Conservation (phyloP, 2,329 filamentous ascomycete species). For the Hymenoscyphus albidus region DNA sequence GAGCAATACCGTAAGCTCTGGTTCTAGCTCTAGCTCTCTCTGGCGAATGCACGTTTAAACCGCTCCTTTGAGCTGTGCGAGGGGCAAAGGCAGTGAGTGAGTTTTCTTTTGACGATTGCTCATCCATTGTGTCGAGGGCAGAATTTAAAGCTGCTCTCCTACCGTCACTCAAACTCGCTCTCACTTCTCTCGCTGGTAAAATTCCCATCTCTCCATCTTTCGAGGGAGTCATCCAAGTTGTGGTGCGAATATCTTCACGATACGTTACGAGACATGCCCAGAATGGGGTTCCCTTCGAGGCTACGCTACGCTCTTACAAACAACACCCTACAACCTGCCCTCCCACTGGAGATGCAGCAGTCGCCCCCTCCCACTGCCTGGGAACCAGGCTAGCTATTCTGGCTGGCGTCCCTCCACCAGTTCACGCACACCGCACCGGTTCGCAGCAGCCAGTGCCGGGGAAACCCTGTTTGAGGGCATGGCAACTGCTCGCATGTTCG, state of each 20-base stretch:
- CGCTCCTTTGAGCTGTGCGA: constrained; percentile 1
- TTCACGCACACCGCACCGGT: constrained; percentile 27
- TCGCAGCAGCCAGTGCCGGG: constrained; percentile 14
- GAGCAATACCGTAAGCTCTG: not conserved
- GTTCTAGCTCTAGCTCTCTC: not conserved
- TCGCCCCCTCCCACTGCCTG: not conserved
- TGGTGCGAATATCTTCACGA: constrained; percentile 1
- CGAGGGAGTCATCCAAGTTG: not conserved
- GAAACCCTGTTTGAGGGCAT: not conserved
- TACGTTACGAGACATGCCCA: constrained; percentile 19
- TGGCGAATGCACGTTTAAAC: constrained; percentile 11
- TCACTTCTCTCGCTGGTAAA: not conserved
- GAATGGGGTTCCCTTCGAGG: constrained; percentile 25
- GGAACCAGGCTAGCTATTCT: constrained; percentile 12
- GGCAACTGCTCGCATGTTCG: not conserved
- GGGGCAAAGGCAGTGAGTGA: not conserved
- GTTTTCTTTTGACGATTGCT: not conserved
- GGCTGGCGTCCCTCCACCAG: constrained; percentile 28
- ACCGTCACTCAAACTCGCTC: not conserved
- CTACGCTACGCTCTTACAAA: constrained; percentile 23
- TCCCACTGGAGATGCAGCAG: not conserved
- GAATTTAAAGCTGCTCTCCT: constrained; percentile 8
- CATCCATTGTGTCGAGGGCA: constrained; percentile 5
- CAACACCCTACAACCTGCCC: constrained; percentile 13
- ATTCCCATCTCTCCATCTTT: not conserved